Conservation (phyloP, 2,329 filamentous ascomycete genomes). For the Aspergillus sp. region DNA sequence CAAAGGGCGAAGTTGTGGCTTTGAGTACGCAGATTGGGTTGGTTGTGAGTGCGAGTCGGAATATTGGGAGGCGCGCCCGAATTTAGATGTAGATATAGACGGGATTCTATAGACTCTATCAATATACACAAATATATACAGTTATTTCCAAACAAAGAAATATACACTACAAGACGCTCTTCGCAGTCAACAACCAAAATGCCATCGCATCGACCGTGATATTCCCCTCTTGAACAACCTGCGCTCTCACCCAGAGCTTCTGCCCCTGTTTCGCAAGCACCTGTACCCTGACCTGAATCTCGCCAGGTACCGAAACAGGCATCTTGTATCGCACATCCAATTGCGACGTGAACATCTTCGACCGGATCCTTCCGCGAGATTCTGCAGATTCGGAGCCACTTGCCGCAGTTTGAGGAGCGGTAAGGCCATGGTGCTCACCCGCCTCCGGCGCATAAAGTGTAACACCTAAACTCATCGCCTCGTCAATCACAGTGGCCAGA, state of each 20-base stretch:
- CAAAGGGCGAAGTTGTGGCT: conserved; percentile 63
- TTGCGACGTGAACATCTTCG: conserved; percentile 38
- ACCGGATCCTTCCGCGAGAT: conserved; percentile 14
- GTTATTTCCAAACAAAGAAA: background rate
- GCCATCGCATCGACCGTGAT: conserved; percentile 43
- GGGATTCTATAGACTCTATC: background rate
- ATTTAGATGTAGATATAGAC: conserved; percentile 14
- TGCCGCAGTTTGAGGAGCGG: background rate
- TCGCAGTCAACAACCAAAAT: conserved; percentile 37
- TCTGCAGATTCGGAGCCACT: background rate
- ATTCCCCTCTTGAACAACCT: conserved; percentile 40
- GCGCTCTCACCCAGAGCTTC: conserved; percentile 44
- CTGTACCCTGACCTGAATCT: conserved; percentile 38
- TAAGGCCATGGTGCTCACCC: background rate
- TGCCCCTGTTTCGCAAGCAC: conserved; percentile 37
- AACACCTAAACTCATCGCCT: conserved; percentile 44
- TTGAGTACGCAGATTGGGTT: conserved; percentile 68
- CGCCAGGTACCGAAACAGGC: conserved; percentile 37
- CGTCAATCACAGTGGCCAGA: conserved; percentile 33
- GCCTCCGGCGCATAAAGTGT: conserved; percentile 16
- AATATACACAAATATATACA: conserved; percentile 13
- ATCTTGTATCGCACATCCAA: conserved; percentile 43
- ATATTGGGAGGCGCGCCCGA: conserved; percentile 51
- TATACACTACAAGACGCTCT: background rate
- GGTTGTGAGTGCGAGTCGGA: conserved; percentile 63